Conservation (phyloP, 345 rosid species). For the Eucalyptus tenuipes region DNA sequence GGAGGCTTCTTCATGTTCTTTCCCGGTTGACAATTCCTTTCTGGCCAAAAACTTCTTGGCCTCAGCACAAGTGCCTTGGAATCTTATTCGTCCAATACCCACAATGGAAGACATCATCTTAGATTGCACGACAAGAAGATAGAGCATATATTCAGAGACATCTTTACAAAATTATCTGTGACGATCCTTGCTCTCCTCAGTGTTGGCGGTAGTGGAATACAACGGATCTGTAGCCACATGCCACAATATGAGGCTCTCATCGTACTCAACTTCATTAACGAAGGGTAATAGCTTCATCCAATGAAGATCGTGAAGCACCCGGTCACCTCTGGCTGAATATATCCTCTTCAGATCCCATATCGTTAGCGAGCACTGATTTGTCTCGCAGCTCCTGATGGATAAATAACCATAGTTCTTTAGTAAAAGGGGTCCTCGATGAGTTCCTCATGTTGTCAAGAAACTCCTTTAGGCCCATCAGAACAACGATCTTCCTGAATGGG, state of each 20-base stretch:
- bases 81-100: background rate
- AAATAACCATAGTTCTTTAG: slow-evolving; percentile 29
- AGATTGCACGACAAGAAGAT: background rate
- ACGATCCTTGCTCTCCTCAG: background rate
- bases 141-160: background rate
- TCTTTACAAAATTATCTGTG: background rate
- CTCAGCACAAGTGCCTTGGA: background rate
- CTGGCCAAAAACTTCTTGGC: background rate
- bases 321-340: slow-evolving; percentile 42
- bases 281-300: slow-evolving; percentile 9
- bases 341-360: slow-evolving; percentile 30
- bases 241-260: slow-evolving; percentile 43
- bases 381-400: slow-evolving; percentile 24
- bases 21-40: background rate
- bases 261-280: slow-evolving; percentile 15
- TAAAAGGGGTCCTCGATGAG: slow-evolving; percentile 21
- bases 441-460: slow-evolving; percentile 14
- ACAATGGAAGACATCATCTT: background rate
- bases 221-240: slow-evolving; percentile 42
- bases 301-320: slow-evolving; percentile 19
- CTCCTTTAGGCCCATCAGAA: slow-evolving; percentile 7
- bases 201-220: background rate
- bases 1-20: background rate
- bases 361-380: slow-evolving; percentile 22
- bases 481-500: background rate